phyloP scores from a whole-genome alignment of 257 asterid genomes.

The Gentiana dahurica region DNA sequence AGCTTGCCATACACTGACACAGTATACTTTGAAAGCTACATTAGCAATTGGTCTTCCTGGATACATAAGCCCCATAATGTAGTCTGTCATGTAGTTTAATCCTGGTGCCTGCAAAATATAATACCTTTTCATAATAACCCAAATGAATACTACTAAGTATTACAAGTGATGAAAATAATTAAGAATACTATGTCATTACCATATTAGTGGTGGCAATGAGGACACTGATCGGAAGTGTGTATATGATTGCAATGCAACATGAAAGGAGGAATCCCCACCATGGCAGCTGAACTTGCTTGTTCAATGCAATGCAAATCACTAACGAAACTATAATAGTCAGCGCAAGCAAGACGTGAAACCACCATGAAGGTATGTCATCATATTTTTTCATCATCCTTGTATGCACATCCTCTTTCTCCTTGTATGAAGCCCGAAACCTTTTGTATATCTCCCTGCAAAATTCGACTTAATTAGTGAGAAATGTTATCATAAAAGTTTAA shows the following conservation, averaged over 20 bases:
- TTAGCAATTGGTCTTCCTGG: slow-evolving; percentile 59
- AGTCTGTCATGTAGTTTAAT: slow-evolving; percentile 43
- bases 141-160: too few species aligned
- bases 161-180: too few species aligned
- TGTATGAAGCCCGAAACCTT: slow-evolving; percentile 60
- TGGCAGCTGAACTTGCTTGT: slow-evolving; percentile 82
- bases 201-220: slow-evolving; percentile 93
- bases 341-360: slow-evolving; percentile 67
- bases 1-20: slow-evolving; percentile 59
- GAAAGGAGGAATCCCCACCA: slow-evolving; percentile 96
- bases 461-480: background rate
- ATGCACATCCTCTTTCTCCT: slow-evolving; percentile 72
- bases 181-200: slow-evolving; percentile 24
- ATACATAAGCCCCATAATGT: slow-evolving; percentile 35
- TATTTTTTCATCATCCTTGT: slow-evolving; percentile 78
- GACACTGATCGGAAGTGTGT: slow-evolving; percentile 94
- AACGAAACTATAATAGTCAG: slow-evolving; percentile 53
- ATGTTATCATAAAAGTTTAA: too few species aligned
- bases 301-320: slow-evolving; percentile 64
- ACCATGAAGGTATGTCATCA: slow-evolving; percentile 82
- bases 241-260: slow-evolving; percentile 53
- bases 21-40: slow-evolving; percentile 51
- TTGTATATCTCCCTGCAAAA: slow-evolving; percentile 57
- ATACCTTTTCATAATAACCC: too few species aligned
- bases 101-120: slow-evolving; percentile 29